Evolutionary conservation across 2,329 filamentous ascomycete genomes (phyloP).

Genomic region (Colletotrichum godetiae): DNA sequence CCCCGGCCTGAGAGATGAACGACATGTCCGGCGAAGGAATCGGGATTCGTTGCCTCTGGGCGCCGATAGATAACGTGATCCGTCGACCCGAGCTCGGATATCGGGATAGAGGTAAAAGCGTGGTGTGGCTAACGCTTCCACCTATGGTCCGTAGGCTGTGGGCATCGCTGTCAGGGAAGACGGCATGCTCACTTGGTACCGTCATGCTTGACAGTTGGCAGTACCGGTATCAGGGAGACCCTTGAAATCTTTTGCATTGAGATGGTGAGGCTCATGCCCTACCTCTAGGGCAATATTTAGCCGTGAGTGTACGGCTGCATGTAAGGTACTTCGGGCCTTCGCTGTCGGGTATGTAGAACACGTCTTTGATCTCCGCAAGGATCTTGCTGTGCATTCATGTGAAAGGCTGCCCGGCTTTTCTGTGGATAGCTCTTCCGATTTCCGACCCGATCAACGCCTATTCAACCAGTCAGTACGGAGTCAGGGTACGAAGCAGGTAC

Average conservation of each 20-base stretch:
- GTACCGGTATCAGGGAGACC: not conserved
- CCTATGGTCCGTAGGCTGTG: not conserved
- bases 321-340: conserved; percentile 1
- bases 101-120: conserved; percentile 12
- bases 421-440: conserved; percentile 5
- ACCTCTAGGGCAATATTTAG: not conserved
- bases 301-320: not conserved
- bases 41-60: conserved; percentile 4
- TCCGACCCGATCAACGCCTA: conserved; percentile 20
- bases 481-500: too few species aligned
- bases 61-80: conserved; percentile 1
- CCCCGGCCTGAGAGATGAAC: conserved; percentile 11
- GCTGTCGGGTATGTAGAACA: conserved; percentile 6
- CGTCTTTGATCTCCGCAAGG: conserved; percentile 25
- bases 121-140: not conserved
- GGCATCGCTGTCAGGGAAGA: not conserved
- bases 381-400: not conserved
- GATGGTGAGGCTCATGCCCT: conserved; percentile 1
- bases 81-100: conserved; percentile 14
- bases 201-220: not conserved
- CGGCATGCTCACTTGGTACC: not conserved
- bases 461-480: not conserved
- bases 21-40: not conserved
- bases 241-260: conserved; percentile 3
- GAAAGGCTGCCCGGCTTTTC: conserved; percentile 2